Conservation (phyloP, 306 rosid genomes). For the Cucurbita moschata region DNA sequence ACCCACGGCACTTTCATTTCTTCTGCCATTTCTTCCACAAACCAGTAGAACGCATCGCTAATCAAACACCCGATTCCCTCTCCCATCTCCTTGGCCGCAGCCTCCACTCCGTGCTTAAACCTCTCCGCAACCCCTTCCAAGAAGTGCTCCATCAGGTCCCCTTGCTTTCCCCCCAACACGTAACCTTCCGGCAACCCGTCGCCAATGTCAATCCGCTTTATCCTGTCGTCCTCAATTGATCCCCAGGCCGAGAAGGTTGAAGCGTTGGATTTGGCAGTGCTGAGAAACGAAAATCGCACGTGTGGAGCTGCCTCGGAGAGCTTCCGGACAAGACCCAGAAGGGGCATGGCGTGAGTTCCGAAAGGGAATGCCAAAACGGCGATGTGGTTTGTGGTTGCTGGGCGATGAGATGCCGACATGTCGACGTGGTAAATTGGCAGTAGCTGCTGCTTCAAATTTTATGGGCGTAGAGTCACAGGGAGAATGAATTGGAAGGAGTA, state of each 20-base stretch:
- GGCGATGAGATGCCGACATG: not conserved
- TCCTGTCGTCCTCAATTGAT: not conserved
- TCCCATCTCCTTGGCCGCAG: constrained; percentile 21
- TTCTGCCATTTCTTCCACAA: constrained; percentile 37
- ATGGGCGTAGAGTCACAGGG: no score
- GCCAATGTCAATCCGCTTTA: constrained; percentile 20
- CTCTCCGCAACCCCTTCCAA: constrained; percentile 24
- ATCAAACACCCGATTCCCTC: constrained; percentile 34
- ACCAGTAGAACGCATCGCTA: constrained; percentile 56
- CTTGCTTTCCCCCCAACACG: constrained; percentile 8
- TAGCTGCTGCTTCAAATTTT: not conserved
- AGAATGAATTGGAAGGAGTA: not conserved
- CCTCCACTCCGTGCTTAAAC: constrained; percentile 16
- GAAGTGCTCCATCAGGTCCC: constrained; percentile 20
- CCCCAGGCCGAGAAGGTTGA: not conserved
- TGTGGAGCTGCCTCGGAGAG: constrained; percentile 23
- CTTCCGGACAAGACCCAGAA: constrained; percentile 24
- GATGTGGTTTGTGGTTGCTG: constrained; percentile 20
- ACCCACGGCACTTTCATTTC: constrained; percentile 45
- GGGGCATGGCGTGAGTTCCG: constrained; percentile 57
- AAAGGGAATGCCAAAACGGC: constrained; percentile 60
- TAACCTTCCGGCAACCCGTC: constrained; percentile 47
- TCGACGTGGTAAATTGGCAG: not conserved
- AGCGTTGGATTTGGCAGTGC: constrained; percentile 22
- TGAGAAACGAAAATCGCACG: constrained; percentile 37